A percentile compares a stretch with the other conserved stretches of the same genome.
Conservation (phyloP, 2,329 filamentous ascomycete species). For the Neopestalotiopsis sp. region DNA sequence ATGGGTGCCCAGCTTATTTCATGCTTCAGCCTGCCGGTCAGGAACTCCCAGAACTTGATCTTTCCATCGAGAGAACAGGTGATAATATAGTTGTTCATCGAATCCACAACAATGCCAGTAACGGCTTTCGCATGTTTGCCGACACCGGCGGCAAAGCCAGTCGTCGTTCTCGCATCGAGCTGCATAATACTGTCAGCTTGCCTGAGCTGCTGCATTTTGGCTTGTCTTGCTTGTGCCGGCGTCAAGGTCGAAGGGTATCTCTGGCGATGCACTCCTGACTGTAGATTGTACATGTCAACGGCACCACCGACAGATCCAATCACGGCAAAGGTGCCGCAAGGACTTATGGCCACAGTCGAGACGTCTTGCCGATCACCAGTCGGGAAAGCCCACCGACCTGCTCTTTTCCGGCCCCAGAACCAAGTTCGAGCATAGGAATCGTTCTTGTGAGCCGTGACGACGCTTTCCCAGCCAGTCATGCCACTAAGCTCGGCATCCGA, state of each 20-base stretch:
- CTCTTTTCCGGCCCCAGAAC: conserved; percentile 96
- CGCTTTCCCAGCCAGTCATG: conserved; percentile 94
- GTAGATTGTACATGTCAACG: conserved; percentile 95
- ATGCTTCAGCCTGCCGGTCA: conserved; percentile 77
- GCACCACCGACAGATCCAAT: conserved; percentile 83
- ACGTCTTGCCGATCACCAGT: conserved; percentile 86
- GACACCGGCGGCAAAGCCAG: conserved; percentile 53
- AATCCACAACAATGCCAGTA: conserved; percentile 86
- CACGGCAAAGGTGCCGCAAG: conserved; percentile 92
- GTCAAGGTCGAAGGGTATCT: conserved; percentile 83
- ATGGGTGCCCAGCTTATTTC: conserved; percentile 85
- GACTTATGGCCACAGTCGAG: conserved; percentile 83
- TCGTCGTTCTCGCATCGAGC: conserved; percentile 51
- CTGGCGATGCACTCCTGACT: conserved; percentile 88
- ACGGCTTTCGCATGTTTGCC: conserved; percentile 82
- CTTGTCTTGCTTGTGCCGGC: conserved; percentile 76
- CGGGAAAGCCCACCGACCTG: conserved; percentile 90
- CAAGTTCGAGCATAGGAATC: conserved; percentile 89
- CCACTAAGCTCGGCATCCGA: conserved; percentile 74
- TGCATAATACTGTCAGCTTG: conserved; percentile 63
- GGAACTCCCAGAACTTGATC: conserved; percentile 97
- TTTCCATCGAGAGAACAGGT: conserved; percentile 90
- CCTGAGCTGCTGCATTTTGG: conserved; percentile 69
- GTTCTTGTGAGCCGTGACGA: conserved; percentile 88
- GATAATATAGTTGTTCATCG: conserved; percentile 83